Evolutionary conservation across 2,329 filamentous ascomycete genomes (phyloP), one percentile per base, ranked within the genome.

Genomic region (Aspergillus sp.): DNA sequence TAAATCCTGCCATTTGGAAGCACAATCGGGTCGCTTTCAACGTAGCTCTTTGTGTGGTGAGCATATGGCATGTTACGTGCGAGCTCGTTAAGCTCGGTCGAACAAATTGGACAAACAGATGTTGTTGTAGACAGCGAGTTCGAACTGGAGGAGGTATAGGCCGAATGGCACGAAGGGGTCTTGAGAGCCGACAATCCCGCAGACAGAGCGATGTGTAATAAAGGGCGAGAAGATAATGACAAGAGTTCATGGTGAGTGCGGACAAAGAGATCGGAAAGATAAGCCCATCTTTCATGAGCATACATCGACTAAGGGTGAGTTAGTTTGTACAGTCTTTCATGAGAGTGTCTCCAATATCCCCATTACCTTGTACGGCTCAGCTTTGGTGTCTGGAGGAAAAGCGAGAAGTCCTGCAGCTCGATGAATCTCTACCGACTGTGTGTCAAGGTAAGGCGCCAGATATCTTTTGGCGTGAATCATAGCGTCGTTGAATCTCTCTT

Each of bases 121-220:
- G 90, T 89, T 2, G 87, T 87, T 1, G 89, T 84, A 28, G 79
- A 80, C 50, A 80, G 77, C 19, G 79, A 79, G 57, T 81, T 82
- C 13, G 81, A 81, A 13, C 79, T 84, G 9, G 84, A 83, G 1
- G 85, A 83, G 4, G 85, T 80, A 67, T 84, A 84, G 21, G 82
- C 80, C 1, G 89, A 90, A 78, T 98, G 93, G 74, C 95, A 99
- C 15, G 92, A 89, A 0, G 95, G 95, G 0, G 95, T 98, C 77
- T 99, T 99, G 66, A 99, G 88, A 1, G 95, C 93, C 0, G 93
- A 97, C 9, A 99, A 85, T 7, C 95, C 95, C 0, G 93, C 92
- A 0, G 90, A 92, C 9, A 99, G 85, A 12, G 95, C 95, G 63
- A 96, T 90, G 77, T 98, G 92, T 25, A 99, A 86, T 17, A 97